These are phyloP conservation scores for Parafenestella ontariensis DNA, from an alignment of 2,329 filamentous ascomycete species.

Conservation along the genomic window DNA sequence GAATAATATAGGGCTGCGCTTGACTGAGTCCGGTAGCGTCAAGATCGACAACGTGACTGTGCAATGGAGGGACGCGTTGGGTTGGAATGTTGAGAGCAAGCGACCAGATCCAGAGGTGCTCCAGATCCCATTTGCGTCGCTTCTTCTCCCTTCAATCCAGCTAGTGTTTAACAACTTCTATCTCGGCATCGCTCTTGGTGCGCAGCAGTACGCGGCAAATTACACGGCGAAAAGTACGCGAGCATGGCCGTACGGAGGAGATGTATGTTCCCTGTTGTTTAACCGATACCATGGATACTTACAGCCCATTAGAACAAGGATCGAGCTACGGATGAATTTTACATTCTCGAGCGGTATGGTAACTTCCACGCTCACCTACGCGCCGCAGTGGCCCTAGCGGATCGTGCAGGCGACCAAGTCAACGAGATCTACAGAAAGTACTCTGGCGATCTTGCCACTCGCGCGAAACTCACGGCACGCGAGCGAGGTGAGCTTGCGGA, in stretches of 20 bases:
- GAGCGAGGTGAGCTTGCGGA: slow-evolving; percentile 68
- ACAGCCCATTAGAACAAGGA: slow-evolving; percentile 57
- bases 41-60: slow-evolving; percentile 64
- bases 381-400: slow-evolving; percentile 65
- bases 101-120: slow-evolving; percentile 60
- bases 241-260: slow-evolving; percentile 69
- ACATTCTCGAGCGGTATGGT: slow-evolving; percentile 69
- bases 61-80: slow-evolving; percentile 67
- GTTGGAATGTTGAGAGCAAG: slow-evolving; percentile 63
- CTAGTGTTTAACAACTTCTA: slow-evolving; percentile 73
- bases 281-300: too few species aligned
- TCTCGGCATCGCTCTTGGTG: slow-evolving; percentile 67
- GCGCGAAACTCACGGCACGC: slow-evolving; percentile 57
- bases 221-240: slow-evolving; percentile 66
- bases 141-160: slow-evolving; percentile 70
- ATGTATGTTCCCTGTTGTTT: too few species aligned
- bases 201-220: slow-evolving; percentile 61
- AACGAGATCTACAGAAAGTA: slow-evolving; percentile 57
- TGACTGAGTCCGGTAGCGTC: slow-evolving; percentile 70
- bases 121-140: slow-evolving; percentile 60
- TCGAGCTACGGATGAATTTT: slow-evolving; percentile 67
- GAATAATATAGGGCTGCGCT: slow-evolving; percentile 68
- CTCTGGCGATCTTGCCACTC: slow-evolving; percentile 35
- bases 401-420: slow-evolving; percentile 61
- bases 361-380: slow-evolving; percentile 68